Evolutionary conservation across 371 early-diverging fungal genomes (phyloP).

Genomic region (Lichtheimia hyalospora): DNA sequence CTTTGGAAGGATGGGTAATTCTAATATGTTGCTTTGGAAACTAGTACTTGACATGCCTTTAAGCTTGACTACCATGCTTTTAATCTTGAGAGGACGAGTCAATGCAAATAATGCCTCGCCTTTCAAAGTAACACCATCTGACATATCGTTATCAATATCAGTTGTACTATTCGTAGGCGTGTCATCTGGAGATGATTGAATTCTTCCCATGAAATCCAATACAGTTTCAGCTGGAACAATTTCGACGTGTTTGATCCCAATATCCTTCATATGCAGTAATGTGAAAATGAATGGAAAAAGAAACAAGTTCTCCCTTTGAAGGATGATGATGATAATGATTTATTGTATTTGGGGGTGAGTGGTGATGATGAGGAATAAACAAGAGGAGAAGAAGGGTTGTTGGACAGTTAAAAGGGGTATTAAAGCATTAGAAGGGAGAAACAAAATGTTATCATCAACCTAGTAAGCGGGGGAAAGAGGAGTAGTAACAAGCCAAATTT

Average conservation of each 20-base stretch:
- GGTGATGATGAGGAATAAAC: too few species aligned
- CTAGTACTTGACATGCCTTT: constrained; percentile 13
- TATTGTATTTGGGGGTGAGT: too few species aligned
- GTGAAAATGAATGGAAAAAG: too few species aligned
- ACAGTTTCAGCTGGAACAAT: constrained; percentile 16
- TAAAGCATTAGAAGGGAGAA: background rate
- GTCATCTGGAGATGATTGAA: background rate
- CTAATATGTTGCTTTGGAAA: background rate
- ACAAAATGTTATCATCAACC: background rate
- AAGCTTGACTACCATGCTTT: constrained; percentile 17
- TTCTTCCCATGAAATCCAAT: constrained; percentile 15
- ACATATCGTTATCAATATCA: background rate
- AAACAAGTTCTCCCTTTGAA: too few species aligned
- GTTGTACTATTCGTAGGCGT: too few species aligned
- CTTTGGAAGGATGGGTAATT: constrained; percentile 18
- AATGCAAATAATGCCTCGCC: constrained; percentile 17
- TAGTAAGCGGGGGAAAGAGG: background rate
- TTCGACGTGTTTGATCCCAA: constrained; percentile 16
- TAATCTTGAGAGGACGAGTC: constrained; percentile 16
- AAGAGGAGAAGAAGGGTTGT: background rate
- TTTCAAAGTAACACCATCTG: constrained; percentile 6
- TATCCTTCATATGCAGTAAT: constrained; percentile 16
- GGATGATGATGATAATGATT: too few species aligned
- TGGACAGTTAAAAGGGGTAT: constrained; percentile 1
- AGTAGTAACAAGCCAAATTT: background rate